Evolutionary conservation across 2,329 filamentous ascomycete species (phyloP).

Genomic region (Xylariaceae sp.): DNA sequence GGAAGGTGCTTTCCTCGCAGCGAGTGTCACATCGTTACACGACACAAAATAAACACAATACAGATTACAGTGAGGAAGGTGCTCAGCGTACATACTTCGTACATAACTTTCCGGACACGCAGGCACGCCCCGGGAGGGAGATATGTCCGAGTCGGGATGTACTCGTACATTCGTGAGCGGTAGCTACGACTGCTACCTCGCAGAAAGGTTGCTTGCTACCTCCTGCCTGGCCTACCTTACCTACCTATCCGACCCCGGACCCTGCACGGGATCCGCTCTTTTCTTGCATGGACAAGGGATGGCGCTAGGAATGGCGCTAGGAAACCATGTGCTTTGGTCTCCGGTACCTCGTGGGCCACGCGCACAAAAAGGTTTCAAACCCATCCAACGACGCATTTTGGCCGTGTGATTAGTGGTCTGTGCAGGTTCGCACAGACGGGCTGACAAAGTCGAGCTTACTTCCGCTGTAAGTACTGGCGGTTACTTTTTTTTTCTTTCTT

Average conservation of each 20-base stretch:
- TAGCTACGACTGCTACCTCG: neutral
- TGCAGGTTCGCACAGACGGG: constrained; percentile 13
- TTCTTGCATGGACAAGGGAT: constrained; percentile 25
- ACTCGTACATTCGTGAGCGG: constrained; percentile 1
- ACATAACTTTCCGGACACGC: too few species aligned
- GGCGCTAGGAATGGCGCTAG: constrained; percentile 1
- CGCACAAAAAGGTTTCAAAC: constrained; percentile 22
- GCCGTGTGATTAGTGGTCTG: constrained; percentile 12
- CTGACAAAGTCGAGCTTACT: constrained; percentile 7
- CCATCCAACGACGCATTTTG: constrained; percentile 2
- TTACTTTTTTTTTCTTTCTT: too few species aligned
- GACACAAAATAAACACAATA: neutral
- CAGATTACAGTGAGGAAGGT: neutral
- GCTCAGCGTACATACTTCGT: too few species aligned
- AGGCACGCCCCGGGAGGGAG: too few species aligned
- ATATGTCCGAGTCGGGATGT: too few species aligned
- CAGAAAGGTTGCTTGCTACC: neutral
- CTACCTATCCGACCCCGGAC: constrained; percentile 14
- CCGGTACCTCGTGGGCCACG: constrained; percentile 25
- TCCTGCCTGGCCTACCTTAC: neutral
- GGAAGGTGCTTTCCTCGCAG: neutral
- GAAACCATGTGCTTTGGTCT: constrained; percentile 20
- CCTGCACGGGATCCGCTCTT: constrained; percentile 21
- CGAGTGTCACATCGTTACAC: neutral
- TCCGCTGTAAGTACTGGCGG: neutral